These are phyloP conservation scores for Botrytis cinerea DNA, from an alignment of 2,329 filamentous ascomycete species.

Conservation along the genomic window DNA sequence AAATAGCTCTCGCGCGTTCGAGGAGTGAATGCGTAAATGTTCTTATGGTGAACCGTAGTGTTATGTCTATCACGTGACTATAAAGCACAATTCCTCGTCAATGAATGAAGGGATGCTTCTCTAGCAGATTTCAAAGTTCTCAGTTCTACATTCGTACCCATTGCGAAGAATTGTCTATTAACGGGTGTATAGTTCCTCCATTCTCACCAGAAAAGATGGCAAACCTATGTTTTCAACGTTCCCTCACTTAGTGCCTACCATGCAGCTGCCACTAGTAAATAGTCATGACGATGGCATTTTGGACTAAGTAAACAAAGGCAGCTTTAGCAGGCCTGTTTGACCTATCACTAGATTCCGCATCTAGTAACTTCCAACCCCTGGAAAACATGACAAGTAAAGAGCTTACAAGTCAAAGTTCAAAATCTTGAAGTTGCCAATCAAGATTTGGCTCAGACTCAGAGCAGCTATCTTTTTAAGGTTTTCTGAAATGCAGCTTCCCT, in stretches of 20 bases:
- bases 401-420: neutral
- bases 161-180: neutral
- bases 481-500: constrained; percentile 4
- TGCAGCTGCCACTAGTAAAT: neutral
- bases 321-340: neutral
- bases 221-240: neutral
- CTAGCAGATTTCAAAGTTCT: neutral
- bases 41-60: neutral
- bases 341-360: neutral
- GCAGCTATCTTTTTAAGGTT: neutral
- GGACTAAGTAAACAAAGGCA: neutral
- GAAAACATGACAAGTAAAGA: neutral
- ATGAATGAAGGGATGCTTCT: neutral
- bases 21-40: neutral
- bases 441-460: neutral
- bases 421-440: neutral
- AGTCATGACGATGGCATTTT: constrained; percentile 7
- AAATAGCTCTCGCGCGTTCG: neutral
- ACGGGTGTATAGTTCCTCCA: neutral
- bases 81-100: neutral
- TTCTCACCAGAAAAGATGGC: neutral
- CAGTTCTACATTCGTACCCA: neutral
- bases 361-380: neutral
- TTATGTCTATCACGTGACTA: neutral
- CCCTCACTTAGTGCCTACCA: neutral